Base-by-base conservation (phyloP, 352 stramenopile genomes). In the Thraustotheca clavata region DNA sequence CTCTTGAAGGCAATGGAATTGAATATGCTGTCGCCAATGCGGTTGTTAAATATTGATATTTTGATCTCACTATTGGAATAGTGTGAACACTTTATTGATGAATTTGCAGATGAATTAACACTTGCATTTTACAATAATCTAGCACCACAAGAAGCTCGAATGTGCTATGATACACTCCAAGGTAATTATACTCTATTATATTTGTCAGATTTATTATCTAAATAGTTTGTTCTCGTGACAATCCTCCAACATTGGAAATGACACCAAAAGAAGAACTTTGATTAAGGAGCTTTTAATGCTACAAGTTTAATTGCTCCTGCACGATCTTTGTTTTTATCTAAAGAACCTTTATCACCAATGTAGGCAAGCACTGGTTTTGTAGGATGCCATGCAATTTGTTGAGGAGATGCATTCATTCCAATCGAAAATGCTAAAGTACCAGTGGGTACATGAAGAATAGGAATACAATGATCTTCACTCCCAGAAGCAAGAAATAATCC, bases 281-380 rank as follows among this genome's bases (percentile, higher is more conserved):
- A 16, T 67, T 60, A 67, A 14, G 59, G 59, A 20, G 46, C 38
- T 16, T 41, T 60, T 54, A 94, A 68, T 71, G 89, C 76, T 29
- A 91, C 79, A 69, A 84, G 76, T 72, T 94, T 94, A 69, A 94
- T 91, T 32, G 90, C 80, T 32, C 84, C 84, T 43, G 89, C 80
- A 31, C 84, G 79, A 49, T 89, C 88, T 35, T 71, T 73, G 67
- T 94, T 91, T 68, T 90, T 89, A 12, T 94, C 80, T 49, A 65
- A 86, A 11, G 75, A 76, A 6, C 77, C 63, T 57, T 87, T 87
- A 73, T 94, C 84, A n/a, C 84, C 84, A 7, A 91, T 79, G 62
- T 91, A 94, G 24, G 83, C 78, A 18, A 94, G 67, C n/a, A 89
- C 35, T 60, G 90, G 90, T 67, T 91, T 91, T 39, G 65, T 80